phyloP scores from a whole-genome alignment of 2,329 filamentous ascomycete species.

The Trichophyton schoenleinii region DNA sequence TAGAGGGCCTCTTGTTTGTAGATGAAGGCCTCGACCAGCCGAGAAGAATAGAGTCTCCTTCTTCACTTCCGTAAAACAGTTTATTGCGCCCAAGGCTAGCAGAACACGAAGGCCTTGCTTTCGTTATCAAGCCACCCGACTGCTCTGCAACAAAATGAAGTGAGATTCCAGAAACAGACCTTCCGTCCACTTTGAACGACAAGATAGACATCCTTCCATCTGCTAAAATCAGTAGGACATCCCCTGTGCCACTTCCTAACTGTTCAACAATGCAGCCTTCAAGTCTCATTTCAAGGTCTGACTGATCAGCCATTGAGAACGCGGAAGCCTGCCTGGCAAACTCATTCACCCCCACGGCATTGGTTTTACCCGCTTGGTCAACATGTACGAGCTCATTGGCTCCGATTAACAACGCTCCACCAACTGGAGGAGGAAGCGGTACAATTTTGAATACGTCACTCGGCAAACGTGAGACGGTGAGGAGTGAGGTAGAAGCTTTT shows the following conservation, averaged over 20 bases:
- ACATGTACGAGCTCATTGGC: slow-evolving; percentile 87
- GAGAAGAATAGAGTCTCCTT: slow-evolving; percentile 66
- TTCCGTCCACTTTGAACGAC: slow-evolving; percentile 75
- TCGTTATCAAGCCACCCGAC: slow-evolving; percentile 51
- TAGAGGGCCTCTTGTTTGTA: slow-evolving; percentile 48
- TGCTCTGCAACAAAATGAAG: slow-evolving; percentile 53
- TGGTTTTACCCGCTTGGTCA: slow-evolving; percentile 88
- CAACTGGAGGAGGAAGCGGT: slow-evolving; percentile 71
- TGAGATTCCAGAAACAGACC: slow-evolving; percentile 78
- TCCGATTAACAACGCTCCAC: slow-evolving; percentile 76
- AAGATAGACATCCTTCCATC: slow-evolving; percentile 64
- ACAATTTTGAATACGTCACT: slow-evolving; percentile 77
- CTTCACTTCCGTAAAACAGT: slow-evolving; percentile 77
- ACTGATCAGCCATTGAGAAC: slow-evolving; percentile 78
- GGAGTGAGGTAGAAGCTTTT: slow-evolving; percentile 78
- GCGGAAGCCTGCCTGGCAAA: slow-evolving; percentile 73
- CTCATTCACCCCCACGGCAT: slow-evolving; percentile 82
- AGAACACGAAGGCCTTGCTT: slow-evolving; percentile 54
- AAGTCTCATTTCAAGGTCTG: slow-evolving; percentile 62
- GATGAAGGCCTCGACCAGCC: slow-evolving; percentile 61
- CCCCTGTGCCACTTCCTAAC: slow-evolving; percentile 62
- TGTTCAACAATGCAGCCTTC: slow-evolving; percentile 71
- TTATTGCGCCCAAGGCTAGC: slow-evolving; percentile 54
- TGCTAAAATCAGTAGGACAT: slow-evolving; percentile 69
- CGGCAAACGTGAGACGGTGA: slow-evolving; percentile 73